Conservation (phyloP, 306 rosid genomes). For the Trifolium subterraneum region DNA sequence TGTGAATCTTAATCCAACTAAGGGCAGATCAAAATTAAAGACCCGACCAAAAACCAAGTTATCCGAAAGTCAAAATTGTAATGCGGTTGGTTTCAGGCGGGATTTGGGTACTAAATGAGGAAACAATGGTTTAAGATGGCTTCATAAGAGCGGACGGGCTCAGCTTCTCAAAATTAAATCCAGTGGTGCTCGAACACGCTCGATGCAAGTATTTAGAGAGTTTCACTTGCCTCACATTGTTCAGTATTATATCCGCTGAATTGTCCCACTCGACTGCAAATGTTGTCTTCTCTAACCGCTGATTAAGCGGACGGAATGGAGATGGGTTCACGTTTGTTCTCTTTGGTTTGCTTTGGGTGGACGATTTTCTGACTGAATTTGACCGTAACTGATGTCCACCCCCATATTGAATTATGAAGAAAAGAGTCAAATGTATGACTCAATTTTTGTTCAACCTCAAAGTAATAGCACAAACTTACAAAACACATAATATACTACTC, state of each 20-base stretch:
- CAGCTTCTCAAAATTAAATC: not conserved
- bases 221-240: not conserved
- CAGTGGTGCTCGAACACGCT: not conserved
- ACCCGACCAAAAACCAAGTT: not conserved
- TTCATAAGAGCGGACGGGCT: not conserved
- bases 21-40: not conserved
- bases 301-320: not conserved
- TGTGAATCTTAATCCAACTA: not conserved
- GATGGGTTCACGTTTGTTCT: not conserved
- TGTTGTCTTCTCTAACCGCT: not conserved
- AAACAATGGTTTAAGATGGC: not conserved
- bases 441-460: conserved; percentile 6
- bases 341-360: not conserved
- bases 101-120: not conserved
- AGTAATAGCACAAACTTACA: too few relatives aligned
- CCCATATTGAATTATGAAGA: not conserved
- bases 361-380: not conserved
- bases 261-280: not conserved
- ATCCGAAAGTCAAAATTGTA: not conserved
- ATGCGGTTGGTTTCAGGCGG: not conserved
- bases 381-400: not conserved
- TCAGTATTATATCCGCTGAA: not conserved
- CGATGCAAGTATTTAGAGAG: not conserved
- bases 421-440: not conserved
- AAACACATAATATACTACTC: too few relatives aligned